Evolutionary conservation across 345 rosid species (phyloP).

Genomic region (Bretschneidera sinensis): DNA sequence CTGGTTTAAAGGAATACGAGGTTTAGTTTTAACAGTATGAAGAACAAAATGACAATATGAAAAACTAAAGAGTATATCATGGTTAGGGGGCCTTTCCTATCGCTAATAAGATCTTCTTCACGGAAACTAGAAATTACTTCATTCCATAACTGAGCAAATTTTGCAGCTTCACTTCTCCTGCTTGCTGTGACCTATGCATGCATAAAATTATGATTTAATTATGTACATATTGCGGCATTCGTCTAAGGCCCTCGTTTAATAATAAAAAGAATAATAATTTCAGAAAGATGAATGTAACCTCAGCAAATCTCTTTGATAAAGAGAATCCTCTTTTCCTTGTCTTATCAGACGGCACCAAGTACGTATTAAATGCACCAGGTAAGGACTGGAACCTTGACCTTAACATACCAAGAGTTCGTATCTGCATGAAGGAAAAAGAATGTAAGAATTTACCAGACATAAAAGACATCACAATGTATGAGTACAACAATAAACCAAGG

Average conservation of each 20-base stretch:
- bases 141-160: slow-evolving; percentile 98
- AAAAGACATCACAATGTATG: slow-evolving; percentile 1
- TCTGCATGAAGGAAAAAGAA: slow-evolving; percentile 33
- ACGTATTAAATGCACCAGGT: slow-evolving; percentile 87
- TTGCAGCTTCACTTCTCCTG: slow-evolving; percentile 96
- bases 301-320: slow-evolving; percentile 75
- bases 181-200: slow-evolving; percentile 67
- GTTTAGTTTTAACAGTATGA: slow-evolving; percentile 22
- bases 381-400: slow-evolving; percentile 92
- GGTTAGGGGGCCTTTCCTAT: slow-evolving; percentile 56
- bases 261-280: slow-evolving; percentile 8
- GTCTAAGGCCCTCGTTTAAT: slow-evolving; percentile 9
- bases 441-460: slow-evolving; percentile 1
- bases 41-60: slow-evolving; percentile 10
- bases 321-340: slow-evolving; percentile 78
- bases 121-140: slow-evolving; percentile 91
- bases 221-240: slow-evolving; percentile 3
- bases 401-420: slow-evolving; percentile 93
- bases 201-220: slow-evolving; percentile 13
- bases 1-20: slow-evolving; percentile 36
- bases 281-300: slow-evolving; percentile 39
- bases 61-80: slow-evolving; percentile 7
- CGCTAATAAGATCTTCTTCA: slow-evolving; percentile 97
- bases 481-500: neutral
- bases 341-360: slow-evolving; percentile 83